Percentiles rank a stretch among this genome's conserved stretches.
Evolutionary conservation across 305 asterid species (phyloP).

Genomic region (Ajuga reptans): DNA sequence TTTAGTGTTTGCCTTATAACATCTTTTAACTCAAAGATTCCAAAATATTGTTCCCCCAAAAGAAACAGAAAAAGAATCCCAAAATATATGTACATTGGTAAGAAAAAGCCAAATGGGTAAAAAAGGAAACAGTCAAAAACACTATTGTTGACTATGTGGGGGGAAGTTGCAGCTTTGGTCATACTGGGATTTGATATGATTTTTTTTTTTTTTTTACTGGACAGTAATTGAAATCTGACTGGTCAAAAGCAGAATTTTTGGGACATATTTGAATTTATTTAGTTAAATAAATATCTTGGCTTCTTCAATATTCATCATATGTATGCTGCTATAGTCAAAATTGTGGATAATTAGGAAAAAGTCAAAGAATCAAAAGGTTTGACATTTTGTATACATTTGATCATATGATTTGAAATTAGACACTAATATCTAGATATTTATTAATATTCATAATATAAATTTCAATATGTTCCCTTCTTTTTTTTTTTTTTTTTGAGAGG

Average conservation of each 20-base stretch:
- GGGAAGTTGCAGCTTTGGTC: constrained; percentile 15
- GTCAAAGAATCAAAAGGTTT: constrained; percentile 23
- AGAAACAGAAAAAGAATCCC: too few relatives aligned
- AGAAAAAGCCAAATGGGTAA: constrained; percentile 1
- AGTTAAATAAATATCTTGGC: constrained; percentile 3
- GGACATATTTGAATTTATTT: constrained; percentile 14
- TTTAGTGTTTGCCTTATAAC: too few relatives aligned
- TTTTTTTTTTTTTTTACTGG: background rate
- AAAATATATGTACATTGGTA: background rate
- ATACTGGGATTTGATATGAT: constrained; percentile 8
- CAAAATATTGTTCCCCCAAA: background rate
- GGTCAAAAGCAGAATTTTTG: constrained; percentile 8
- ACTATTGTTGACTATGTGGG: constrained; percentile 26
- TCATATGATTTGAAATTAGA: constrained; percentile 17
- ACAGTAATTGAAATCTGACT: constrained; percentile 20
- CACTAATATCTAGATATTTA: constrained; percentile 13
- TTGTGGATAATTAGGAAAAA: constrained; percentile 21
- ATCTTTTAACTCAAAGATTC: too few relatives aligned
- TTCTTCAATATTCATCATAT: constrained; percentile 19
- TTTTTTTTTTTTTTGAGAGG: too few relatives aligned
- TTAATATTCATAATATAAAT: too few relatives aligned
- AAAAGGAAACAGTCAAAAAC: background rate
- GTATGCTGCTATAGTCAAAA: constrained; percentile 27
- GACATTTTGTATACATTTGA: constrained; percentile 20
- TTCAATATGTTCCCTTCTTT: too few relatives aligned